phyloP scores from a whole-genome alignment of 352 stramenopile genomes.

The Globisporangium splendens region DNA sequence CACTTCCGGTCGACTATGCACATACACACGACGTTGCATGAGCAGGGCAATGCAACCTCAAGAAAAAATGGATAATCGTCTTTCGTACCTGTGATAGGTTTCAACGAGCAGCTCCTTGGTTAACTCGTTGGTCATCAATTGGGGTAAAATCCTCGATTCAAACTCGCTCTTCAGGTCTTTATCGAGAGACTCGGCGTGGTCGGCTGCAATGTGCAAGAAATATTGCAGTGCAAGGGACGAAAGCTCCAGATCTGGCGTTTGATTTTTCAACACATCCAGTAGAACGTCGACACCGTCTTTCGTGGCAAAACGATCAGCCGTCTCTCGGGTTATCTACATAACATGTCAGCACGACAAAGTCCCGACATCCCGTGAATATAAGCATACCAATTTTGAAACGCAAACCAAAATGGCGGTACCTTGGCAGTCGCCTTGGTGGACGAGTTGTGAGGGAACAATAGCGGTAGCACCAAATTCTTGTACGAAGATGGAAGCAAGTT shows the following conservation, averaged over 20 bases:
- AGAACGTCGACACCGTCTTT: conserved; percentile 62
- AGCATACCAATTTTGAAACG: too few species aligned
- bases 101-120: conserved; percentile 75
- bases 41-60: not conserved
- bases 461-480: conserved; percentile 66
- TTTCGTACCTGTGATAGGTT: conserved; percentile 54
- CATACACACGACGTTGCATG: not conserved
- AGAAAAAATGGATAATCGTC: not conserved
- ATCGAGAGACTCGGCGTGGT: conserved; percentile 40
- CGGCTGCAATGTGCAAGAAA: conserved; percentile 72
- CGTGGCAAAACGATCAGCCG: conserved; percentile 38
- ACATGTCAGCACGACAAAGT: too few species aligned
- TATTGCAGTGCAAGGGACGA: conserved; percentile 76
- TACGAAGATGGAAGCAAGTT: conserved; percentile 70
- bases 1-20: conserved; percentile 38
- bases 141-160: conserved; percentile 47
- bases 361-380: too few species aligned
- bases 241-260: conserved; percentile 59
- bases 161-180: conserved; percentile 37
- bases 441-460: conserved; percentile 62
- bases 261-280: conserved; percentile 65
- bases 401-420: conserved; percentile 13
- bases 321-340: conserved; percentile 55
- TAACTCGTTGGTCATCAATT: conserved; percentile 55
- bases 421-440: conserved; percentile 57